These are phyloP conservation scores for Rhododendron ovatum DNA, from an alignment of 148 eudicot species.

Conservation along the genomic window DNA sequence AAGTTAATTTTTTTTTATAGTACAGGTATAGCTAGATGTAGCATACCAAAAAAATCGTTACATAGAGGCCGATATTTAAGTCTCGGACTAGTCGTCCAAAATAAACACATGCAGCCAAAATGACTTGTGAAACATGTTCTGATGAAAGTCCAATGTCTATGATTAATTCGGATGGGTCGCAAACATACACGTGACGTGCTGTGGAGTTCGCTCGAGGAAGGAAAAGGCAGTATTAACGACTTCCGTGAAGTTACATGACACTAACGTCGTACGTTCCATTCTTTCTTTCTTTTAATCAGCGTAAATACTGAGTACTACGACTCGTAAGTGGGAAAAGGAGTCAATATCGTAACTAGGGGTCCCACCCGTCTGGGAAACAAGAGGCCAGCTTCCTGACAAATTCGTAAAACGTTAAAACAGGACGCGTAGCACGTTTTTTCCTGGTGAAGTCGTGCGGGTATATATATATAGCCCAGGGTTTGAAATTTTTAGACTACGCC, in stretches of 20 bases:
- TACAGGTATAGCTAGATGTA: too few species aligned
- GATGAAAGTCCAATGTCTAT: background rate
- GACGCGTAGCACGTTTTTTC: constrained; percentile 2
- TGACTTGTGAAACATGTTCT: background rate
- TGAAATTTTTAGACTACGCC: background rate
- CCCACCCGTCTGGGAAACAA: background rate
- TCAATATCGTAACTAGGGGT: background rate
- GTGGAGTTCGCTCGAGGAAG: background rate
- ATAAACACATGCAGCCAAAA: background rate
- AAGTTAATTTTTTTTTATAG: too few species aligned
- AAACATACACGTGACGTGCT: background rate
- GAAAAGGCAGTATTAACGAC: too few species aligned
- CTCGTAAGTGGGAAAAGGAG: background rate
- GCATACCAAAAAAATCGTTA: too few species aligned
- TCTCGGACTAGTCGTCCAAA: too few species aligned
- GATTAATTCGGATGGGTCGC: background rate
- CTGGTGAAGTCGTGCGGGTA: background rate
- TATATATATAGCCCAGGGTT: background rate
- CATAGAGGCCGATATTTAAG: too few species aligned
- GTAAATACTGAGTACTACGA: too few species aligned
- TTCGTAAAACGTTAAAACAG: background rate
- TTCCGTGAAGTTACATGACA: background rate
- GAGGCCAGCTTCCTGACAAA: background rate
- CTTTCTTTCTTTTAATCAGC: background rate
- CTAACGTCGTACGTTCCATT: background rate